Percentiles rank a stretch among this genome's conserved stretches.
Conservation (phyloP, 2,329 filamentous ascomycete genomes). For the Fonsecaea monophora region DNA sequence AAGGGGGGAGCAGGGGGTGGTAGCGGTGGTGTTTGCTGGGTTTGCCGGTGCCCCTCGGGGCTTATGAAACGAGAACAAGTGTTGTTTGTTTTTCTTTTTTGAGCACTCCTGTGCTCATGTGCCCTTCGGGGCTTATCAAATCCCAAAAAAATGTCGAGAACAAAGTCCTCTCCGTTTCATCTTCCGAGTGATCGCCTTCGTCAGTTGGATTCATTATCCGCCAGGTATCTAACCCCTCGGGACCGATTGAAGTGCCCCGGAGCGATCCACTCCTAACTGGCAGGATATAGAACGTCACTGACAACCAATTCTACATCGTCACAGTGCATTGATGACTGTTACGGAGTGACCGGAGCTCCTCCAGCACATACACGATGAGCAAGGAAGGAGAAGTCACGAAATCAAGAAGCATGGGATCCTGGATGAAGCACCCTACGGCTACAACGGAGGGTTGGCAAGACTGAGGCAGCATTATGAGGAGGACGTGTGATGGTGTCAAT, state of each 20-base stretch:
- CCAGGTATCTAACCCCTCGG: background rate
- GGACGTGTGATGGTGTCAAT: background rate
- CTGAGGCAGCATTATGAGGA: background rate
- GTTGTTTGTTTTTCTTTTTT: slow-evolving; percentile 8
- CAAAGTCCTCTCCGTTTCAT: background rate
- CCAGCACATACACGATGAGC: background rate
- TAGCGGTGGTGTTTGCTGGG: background rate
- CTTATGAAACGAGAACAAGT: slow-evolving; percentile 1
- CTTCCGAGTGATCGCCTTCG: background rate
- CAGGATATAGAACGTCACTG: background rate
- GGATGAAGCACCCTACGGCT: background rate
- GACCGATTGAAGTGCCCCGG: background rate
- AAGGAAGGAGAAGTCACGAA: background rate
- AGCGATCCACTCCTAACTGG: background rate
- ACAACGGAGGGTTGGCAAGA: background rate
- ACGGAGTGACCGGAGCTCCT: background rate
- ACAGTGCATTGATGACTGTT: background rate
- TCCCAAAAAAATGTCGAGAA: background rate
- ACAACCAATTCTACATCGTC: background rate
- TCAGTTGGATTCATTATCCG: background rate
- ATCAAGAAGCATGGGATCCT: background rate
- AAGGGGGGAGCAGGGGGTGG: background rate
- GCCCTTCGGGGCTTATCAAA: background rate
- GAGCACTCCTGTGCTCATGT: slow-evolving; percentile 4
- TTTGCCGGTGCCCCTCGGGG: slow-evolving; percentile 12